Evolutionary conservation across 2,329 filamentous ascomycete genomes (phyloP), one percentile per base, ranked within the genome.

Genomic region (Onygenales sp.): DNA sequence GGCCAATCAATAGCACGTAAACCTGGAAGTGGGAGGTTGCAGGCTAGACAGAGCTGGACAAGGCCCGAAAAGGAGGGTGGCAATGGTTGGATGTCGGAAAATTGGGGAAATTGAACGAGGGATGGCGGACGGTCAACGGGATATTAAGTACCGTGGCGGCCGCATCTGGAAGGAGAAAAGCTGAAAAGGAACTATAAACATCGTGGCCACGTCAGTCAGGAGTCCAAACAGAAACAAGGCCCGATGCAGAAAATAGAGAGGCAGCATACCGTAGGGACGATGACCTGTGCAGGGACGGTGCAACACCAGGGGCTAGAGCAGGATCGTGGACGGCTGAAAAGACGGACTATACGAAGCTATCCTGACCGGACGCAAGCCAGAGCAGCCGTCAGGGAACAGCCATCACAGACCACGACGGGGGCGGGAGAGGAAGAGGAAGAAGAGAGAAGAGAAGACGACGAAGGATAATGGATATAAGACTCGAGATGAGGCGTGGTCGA

Each of bases 391-490:
- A 49, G 38, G 35, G 17, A 33, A 13, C 35, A 39, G 6, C 9
- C 17, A 31, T 41, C 10, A 13, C 13, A 11, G 17, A n/a, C 46
- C 27, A 38, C 2, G 2, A 47, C 5, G 5, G 32, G 27, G 32
- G 11, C 9, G 17, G 17, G 13, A 13, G 41, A 43, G 17, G 32
- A 31, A 11, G 41, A 55, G 50, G 43, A 32, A 53, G 35, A 45
- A 36, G 43, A 36, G 36, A 43, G 36, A 36, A 45, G 38, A 51
- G 50, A 46, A 11, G 13, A 35, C 7, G 41, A 43, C 52, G 27
- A 54, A 41, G 53, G 50, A 50, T 54, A 55, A 54, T 43, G 53
- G 50, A 50, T 54, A 55, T 56, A 54, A 45, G 43, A 52, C 33
- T 21, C 9, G 51, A 51, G 41, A 48, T 27, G 21, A 33, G 48